These are phyloP conservation scores for Penicillium turbatum DNA, from an alignment of 495 filamentous ascomycete species.

Conservation along the genomic window DNA sequence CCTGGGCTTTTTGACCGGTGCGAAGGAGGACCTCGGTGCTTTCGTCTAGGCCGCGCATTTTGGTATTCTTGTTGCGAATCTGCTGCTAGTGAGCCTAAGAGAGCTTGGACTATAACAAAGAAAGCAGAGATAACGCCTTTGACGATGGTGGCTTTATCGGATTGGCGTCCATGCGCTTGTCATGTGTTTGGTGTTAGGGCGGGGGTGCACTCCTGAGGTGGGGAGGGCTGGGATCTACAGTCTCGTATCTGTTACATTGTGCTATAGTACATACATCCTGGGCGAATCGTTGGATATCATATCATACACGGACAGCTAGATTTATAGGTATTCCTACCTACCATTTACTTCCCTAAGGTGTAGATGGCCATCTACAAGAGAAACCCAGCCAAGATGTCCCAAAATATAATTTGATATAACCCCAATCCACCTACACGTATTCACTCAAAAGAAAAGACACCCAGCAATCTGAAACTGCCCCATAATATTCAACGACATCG, in stretches of 20 bases:
- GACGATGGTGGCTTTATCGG: background rate
- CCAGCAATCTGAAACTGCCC: background rate
- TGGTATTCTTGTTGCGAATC: background rate
- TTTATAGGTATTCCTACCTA: too few species aligned
- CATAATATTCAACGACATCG: background rate
- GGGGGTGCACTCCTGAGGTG: background rate
- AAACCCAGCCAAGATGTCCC: too few species aligned
- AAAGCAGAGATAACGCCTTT: background rate
- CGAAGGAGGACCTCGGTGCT: conserved; percentile 21
- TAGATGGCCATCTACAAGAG: too few species aligned
- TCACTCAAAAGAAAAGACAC: too few species aligned
- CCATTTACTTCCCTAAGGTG: too few species aligned
- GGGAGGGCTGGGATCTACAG: conserved; percentile 3
- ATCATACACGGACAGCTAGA: too few species aligned
- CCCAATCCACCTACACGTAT: too few species aligned
- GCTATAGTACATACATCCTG: background rate
- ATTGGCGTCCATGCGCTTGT: background rate
- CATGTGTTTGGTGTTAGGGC: background rate
- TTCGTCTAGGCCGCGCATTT: conserved; percentile 35
- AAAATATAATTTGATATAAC: too few species aligned
- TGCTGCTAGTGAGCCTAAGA: background rate
- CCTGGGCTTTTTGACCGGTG: conserved; percentile 30
- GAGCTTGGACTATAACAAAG: background rate
- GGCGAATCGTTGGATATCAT: too few species aligned
- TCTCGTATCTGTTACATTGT: background rate